Base-by-base conservation (phyloP, 495 filamentous ascomycete species). In the Xylaria palmicola region DNA sequence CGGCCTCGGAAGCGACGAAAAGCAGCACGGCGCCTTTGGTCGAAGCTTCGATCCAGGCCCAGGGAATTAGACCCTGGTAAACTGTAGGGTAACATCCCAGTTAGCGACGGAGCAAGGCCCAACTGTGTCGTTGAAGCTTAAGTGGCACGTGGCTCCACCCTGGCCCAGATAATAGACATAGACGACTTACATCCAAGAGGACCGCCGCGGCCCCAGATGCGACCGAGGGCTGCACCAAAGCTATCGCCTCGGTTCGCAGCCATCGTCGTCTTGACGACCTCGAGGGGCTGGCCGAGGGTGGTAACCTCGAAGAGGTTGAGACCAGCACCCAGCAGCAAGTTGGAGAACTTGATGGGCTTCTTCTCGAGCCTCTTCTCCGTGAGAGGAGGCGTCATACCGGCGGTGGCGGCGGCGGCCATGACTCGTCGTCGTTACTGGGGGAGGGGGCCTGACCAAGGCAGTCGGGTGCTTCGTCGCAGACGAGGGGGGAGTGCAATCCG, bases 11-110 rank as follows among this genome's bases (percentile, higher is more conserved):
- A 68, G 95, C 93, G 77, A 98, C 93, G 79, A 98, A 98, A 78
- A 98, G 91, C 72, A 98, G 89, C 64, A 98, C 94, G 65, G 94
- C 94, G 72, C 94, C 94, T 81, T 98, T 98, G 75, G 95, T 98
- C 68, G 94, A 98, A 75, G 95, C 95, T 83, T 98, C 94, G 83
- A 98, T 98, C 94, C 94, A 98, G 79, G 94, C 94, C 94, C 94
- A 98, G 64, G 94, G 94, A 77, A 98, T 98, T 70, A 98, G 89
- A 77, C 94, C 94, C 85, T 98, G 94, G 83, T 96, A 98, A 81
- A 96, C 94, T 98, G 74, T 65, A 34, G 27, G 22, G 20, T 64
- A 40, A 12, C 20, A 34, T 24, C 19, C 0, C 7, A 6, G 19
- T 57, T 17, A 57, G 55, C 55, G 13, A 47, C 5, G 41, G 20